phyloP scores from a whole-genome alignment of 164 flowering plant species.

The Pachysandra terminalis region DNA sequence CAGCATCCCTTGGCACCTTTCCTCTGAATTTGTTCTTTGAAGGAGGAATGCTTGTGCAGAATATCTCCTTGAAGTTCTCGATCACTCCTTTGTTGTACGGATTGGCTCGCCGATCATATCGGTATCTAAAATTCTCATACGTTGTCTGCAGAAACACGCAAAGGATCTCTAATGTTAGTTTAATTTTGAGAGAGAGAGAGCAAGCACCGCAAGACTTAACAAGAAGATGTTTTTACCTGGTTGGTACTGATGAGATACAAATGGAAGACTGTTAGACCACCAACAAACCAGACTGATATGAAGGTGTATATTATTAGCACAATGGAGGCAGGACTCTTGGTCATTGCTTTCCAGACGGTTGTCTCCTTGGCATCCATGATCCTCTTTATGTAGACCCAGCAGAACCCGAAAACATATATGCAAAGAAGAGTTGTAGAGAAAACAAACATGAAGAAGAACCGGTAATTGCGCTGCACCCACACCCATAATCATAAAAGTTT shows the following conservation, averaged over 20 bases:
- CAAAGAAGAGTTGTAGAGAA: conserved; percentile 92
- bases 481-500: conserved; percentile 15
- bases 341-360: conserved; percentile 86
- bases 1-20: conserved; percentile 46
- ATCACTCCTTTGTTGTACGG: too few relatives aligned
- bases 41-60: conserved; percentile 40
- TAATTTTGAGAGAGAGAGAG: too few relatives aligned
- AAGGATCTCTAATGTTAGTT: too few relatives aligned
- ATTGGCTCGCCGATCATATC: too few relatives aligned
- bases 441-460: conserved; percentile 96
- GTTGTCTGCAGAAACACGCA: too few relatives aligned
- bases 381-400: conserved; percentile 83
- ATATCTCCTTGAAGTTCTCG: too few relatives aligned
- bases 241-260: conserved; percentile 85
- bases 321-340: conserved; percentile 85
- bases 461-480: conserved; percentile 96
- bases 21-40: conserved; percentile 70
- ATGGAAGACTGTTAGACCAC: conserved; percentile 93
- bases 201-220: too few relatives aligned
- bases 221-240: too few relatives aligned
- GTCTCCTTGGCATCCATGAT: conserved; percentile 59
- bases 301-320: conserved; percentile 82
- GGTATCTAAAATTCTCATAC: conserved; percentile 64
- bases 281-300: conserved; percentile 90
- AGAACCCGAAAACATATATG: conserved; percentile 78